Evolutionary conservation across 2,329 filamentous ascomycete genomes (phyloP), one percentile per base, ranked within the genome.

Genomic region (Calonectria crousiana): DNA sequence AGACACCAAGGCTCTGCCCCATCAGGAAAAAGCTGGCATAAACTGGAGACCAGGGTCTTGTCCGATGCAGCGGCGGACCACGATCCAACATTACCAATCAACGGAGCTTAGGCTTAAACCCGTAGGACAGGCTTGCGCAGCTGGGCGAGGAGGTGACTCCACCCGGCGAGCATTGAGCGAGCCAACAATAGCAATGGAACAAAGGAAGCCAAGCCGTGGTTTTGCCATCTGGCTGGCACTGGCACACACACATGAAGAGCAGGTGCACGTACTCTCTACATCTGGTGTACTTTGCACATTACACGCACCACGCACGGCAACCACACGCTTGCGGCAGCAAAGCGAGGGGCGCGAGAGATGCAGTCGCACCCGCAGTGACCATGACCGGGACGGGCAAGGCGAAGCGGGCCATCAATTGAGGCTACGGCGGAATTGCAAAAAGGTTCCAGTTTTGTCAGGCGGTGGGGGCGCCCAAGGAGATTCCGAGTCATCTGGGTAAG

Each of bases 401-500:
- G 38, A 38, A 58, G 71, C 32, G 30, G 64, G 65, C 56, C 65
- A 23, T 38, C 14, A 8, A 38, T 51, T 30, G 14, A 51, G 41
- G 41, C 32, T 52, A 38, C 64, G 11, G 65, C 34, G 32, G 52
- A 69, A 69, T 67, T 66, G 32, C 32, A 32, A 60, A 60, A 38
- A 51, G 13, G 2, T 47, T 23, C 30, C 52, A 49, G 20, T 38
- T 67, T 70, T 75, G 73, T 75, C 73, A 75, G 36, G 69, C 13
- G n/a, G 73, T 67, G 67, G 73, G 72, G 73, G 28, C 47, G 1
- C 28, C 3, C 10, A 36, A 38, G 18, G 65, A 56, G 51, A 49
- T 23, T 66, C 73, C 73, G 73, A 75, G 73, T 75, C 73, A 75
- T 75, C 69, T 70, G 73, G 73, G 51, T n/a, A 34, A 65, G 69